These are phyloP conservation scores for Pythium aphanidermatum DNA, from an alignment of 352 stramenopile species.

Conservation along the genomic window DNA sequence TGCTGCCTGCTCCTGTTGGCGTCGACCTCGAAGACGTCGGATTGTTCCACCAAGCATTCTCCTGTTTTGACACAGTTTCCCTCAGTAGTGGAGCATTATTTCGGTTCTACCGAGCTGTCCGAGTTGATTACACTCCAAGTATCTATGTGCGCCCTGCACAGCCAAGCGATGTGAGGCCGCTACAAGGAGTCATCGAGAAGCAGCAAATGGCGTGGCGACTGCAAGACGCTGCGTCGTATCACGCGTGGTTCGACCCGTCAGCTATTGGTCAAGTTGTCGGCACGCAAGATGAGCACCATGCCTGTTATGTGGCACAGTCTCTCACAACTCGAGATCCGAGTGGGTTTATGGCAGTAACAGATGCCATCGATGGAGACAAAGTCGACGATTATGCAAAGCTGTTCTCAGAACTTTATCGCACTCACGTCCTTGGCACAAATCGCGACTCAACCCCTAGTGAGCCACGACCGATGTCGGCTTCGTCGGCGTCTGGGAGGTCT, in stretches of 20 bases:
- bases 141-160: constrained; percentile 27
- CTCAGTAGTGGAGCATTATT: constrained; percentile 35
- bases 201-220: constrained; percentile 26
- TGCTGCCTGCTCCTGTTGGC: constrained; percentile 41
- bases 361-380: constrained; percentile 36
- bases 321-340: constrained; percentile 22
- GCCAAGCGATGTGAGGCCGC: constrained; percentile 19
- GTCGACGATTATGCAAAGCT: constrained; percentile 44
- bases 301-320: constrained; percentile 46
- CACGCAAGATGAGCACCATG: constrained; percentile 47
- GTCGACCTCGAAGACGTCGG: constrained; percentile 46
- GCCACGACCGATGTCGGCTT: neutral
- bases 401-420: constrained; percentile 58
- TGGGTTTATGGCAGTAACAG: constrained; percentile 43
- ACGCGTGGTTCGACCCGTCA: constrained; percentile 37
- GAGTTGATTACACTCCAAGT: constrained; percentile 36
- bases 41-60: constrained; percentile 61
- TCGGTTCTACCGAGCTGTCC: constrained; percentile 54
- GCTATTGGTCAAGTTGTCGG: constrained; percentile 20
- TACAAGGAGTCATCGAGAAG: constrained; percentile 26
- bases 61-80: constrained; percentile 40
- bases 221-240: constrained; percentile 28
- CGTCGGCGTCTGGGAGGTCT: neutral
- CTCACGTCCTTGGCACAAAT: constrained; percentile 15
- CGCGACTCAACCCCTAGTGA: constrained; percentile 8